These are phyloP conservation scores for Lunularia cruciata DNA, from an alignment of 225 moss, liverwort and hornwort genomes.

Conservation along the genomic window DNA sequence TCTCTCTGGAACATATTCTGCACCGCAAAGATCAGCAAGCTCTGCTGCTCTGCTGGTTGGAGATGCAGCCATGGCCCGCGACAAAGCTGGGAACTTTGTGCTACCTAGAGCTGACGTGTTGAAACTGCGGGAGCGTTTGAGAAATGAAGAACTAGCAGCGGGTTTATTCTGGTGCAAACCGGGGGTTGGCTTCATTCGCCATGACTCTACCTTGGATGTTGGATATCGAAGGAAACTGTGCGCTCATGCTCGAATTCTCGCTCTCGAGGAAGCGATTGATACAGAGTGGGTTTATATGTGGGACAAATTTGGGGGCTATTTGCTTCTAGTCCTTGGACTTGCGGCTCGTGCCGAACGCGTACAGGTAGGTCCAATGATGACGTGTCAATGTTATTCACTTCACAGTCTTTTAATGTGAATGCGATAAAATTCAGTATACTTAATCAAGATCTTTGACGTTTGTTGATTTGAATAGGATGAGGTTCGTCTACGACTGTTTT, in stretches of 20 bases:
- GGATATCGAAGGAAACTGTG: conserved; percentile 94
- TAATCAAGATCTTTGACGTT: not conserved
- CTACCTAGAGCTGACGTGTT: conserved; percentile 95
- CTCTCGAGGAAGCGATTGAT: conserved; percentile 98
- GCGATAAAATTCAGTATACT: not conserved
- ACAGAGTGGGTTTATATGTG: conserved; percentile 99
- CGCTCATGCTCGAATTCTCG: conserved; percentile 91
- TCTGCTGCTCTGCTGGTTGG: conserved; percentile 97
- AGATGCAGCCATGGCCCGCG: conserved; percentile 91
- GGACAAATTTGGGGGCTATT: conserved; percentile 99
- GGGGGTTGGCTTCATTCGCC: conserved; percentile 54
- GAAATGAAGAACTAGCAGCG: conserved; percentile 97
- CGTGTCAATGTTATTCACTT: not conserved
- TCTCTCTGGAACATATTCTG: conserved; percentile 97
- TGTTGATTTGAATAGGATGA: conserved; percentile 53
- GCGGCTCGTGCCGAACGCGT: conserved; percentile 96
- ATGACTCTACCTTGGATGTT: conserved; percentile 71
- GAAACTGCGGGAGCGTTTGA: conserved; percentile 88
- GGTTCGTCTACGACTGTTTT: conserved; percentile 86
- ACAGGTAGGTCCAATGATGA: conserved; percentile 53
- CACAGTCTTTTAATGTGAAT: not conserved
- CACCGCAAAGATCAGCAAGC: conserved; percentile 95
- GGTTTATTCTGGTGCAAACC: conserved; percentile 83
- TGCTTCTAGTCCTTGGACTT: conserved; percentile 95
- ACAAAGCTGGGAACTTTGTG: conserved; percentile 97